A percentile compares a stretch with the other conserved stretches of the same genome.
phyloP scores from a whole-genome alignment of 768 basidiomycete species.

The Chalciporus piperatus region DNA sequence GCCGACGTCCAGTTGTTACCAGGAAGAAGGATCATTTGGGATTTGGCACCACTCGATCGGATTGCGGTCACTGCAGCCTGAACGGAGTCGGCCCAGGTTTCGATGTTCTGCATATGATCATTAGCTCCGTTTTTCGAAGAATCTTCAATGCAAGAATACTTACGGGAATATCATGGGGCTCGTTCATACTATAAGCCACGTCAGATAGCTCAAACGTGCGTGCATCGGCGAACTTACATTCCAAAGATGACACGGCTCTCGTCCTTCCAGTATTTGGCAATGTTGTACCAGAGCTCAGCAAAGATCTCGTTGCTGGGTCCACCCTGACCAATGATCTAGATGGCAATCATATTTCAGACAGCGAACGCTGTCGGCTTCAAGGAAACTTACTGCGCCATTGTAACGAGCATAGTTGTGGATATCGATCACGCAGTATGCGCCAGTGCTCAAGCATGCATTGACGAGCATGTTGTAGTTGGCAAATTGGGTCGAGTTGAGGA shows the following conservation, averaged over 20 bases:
- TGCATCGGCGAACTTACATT: constrained; percentile 33
- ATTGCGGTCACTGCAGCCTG: constrained; percentile 65
- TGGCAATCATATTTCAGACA: not conserved
- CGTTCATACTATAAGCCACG: constrained; percentile 48
- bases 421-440: constrained; percentile 55
- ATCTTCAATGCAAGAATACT: not conserved
- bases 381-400: constrained; percentile 38
- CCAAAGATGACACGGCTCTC: constrained; percentile 46
- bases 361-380: not conserved
- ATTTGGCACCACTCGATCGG: constrained; percentile 46
- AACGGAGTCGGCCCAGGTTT: constrained; percentile 45
- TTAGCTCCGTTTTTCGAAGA: not conserved
- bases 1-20: constrained; percentile 60
- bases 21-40: constrained; percentile 56
- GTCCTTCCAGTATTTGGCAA: constrained; percentile 48
- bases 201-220: not conserved
- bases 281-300: constrained; percentile 48
- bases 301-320: constrained; percentile 55
- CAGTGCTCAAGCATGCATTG: constrained; percentile 40
- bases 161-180: constrained; percentile 55
- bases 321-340: constrained; percentile 58
- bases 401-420: constrained; percentile 62
- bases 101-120: constrained; percentile 30
- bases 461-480: constrained; percentile 49
- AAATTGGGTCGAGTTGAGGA: constrained; percentile 43